Percentiles rank a stretch among this genome's conserved stretches.
Conservation (phyloP, 2,329 filamentous ascomycete species). For the Truncatella angustata region DNA sequence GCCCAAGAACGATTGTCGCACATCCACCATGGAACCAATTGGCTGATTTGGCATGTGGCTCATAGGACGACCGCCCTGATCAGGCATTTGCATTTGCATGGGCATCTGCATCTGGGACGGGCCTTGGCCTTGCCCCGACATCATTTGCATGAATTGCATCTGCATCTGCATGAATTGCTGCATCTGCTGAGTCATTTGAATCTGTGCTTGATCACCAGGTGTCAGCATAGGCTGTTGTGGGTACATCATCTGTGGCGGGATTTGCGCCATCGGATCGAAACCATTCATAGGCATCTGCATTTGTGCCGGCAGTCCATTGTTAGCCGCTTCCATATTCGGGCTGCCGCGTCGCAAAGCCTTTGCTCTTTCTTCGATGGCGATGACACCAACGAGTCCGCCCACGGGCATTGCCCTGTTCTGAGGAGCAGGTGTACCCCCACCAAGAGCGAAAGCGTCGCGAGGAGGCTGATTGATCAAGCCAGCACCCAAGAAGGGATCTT, state of each 20-base stretch:
- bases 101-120: conserved; percentile 15
- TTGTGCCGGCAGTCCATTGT: conserved; percentile 33
- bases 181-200: conserved; percentile 83
- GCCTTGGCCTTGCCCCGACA: conserved; percentile 45
- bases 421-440: conserved; percentile 50
- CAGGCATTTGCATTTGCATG: conserved; percentile 20
- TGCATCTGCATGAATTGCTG: conserved; percentile 89
- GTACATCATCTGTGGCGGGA: conserved; percentile 51
- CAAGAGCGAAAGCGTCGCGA: conserved; percentile 72
- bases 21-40: conserved; percentile 19
- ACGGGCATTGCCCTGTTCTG: conserved; percentile 52
- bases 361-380: conserved; percentile 79
- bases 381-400: conserved; percentile 83
- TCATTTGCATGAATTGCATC: conserved; percentile 92
- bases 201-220: conserved; percentile 68
- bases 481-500: conserved; percentile 82
- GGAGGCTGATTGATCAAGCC: conserved; percentile 70
- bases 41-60: conserved; percentile 41
- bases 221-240: conserved; percentile 43
- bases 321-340: conserved; percentile 59
- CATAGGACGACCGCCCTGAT: conserved; percentile 26
- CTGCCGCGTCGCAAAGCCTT: conserved; percentile 76
- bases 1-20: conserved; percentile 27
- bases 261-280: conserved; percentile 49
- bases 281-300: conserved; percentile 31